Evolutionary conservation across 768 basidiomycete genomes (phyloP), one percentile per base, ranked within the genome.

Genomic region (Termitomyces sp.): DNA sequence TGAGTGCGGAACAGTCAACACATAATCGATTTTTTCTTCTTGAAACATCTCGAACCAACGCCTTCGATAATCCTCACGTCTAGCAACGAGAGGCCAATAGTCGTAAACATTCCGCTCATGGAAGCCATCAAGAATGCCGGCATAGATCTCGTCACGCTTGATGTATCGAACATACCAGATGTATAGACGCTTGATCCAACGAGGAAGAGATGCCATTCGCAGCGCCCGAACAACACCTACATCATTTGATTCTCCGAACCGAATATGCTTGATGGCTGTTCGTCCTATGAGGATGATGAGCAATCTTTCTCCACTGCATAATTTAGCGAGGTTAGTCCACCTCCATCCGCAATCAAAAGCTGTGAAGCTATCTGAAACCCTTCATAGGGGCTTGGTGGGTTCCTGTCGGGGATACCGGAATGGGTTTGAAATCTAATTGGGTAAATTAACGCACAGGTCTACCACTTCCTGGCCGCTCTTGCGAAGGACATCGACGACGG

Each of bases 1-100:
- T 33, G 81, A 75, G 66, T 85, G 82, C 5, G 82, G 85, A 11
- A 82, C 85, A 2, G 78, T 85, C 51, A 85, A 73, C 24, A 86
- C 70, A 66, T 81, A 87, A 68, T 88, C 86, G 24, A 88, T 66
- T 31, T 76, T 69, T 65, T 76, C 67, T 41, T 70, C 66, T 51
- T 71, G 66, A 73, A 67, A 76, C 63, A 67, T 75, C 57, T 71
- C 78, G 60, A 75, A 75, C 80, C 80, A 81, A 41, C 61, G 68
- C 1, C 59, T 63, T 68, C 76, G 75, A 53, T 78, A 75, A 4
- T 70, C 73, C 58, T 80, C 78, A 69, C 82, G 73, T 67, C 75
- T 65, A 4, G 76, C 80, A 7, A 83, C 72, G 20, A 85, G 73
- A 0, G 72, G 66, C 72, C 75, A 83, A 30, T 75, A 81, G 33